Evolutionary conservation across 495 filamentous ascomycete genomes (phyloP), one percentile per base, ranked within the genome.

Genomic region (Penicillium longicatenatum): DNA sequence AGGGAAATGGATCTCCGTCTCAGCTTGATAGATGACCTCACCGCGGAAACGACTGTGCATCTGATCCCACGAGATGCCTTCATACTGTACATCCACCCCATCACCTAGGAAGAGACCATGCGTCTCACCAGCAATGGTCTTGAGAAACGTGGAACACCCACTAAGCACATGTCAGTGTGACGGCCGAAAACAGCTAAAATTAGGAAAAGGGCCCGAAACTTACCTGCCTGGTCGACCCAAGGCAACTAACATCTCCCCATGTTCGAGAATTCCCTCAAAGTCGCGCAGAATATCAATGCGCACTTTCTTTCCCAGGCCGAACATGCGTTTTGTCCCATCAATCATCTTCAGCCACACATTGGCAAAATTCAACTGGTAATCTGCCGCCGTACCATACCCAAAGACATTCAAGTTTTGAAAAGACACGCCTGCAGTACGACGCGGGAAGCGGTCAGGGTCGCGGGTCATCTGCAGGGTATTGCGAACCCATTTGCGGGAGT

Each of bases 241-340:
- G 0, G 92, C 90, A 3, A 92, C 82, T 9, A 90, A 63, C 88
- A 94, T 91, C 75, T 93, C 90, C 19, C 90, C 90, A 61, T 80
- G 84, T 50, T 79, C 75, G 11, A 93, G 83, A n/a, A 93, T 61
- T 3, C 90, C 90, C 57, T 92, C 88, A 61, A 93, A 92, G 61
- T 87, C 75, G n/a, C 82, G 84, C 58, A 93, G 67, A 57, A 94
- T 74, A 59, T 92, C 86, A 54, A 92, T 90, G 58, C 88, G 86
- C 16, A 71, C 63, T 52, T 82, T 83, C 60, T 83, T 71, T 5
- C 78, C 75, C 50, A 68, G 54, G 7, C 84, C 85, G 16, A 86
- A 59, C 1, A 78, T 16, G 50, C 75, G 77, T 37, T 79, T 77
- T 4, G 79, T 53, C 43, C 76, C 62, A 4, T 80, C 78, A 24